Base-by-base conservation (phyloP, 2,329 filamentous ascomycete genomes). In the Cryphonectria nitschkei region DNA sequence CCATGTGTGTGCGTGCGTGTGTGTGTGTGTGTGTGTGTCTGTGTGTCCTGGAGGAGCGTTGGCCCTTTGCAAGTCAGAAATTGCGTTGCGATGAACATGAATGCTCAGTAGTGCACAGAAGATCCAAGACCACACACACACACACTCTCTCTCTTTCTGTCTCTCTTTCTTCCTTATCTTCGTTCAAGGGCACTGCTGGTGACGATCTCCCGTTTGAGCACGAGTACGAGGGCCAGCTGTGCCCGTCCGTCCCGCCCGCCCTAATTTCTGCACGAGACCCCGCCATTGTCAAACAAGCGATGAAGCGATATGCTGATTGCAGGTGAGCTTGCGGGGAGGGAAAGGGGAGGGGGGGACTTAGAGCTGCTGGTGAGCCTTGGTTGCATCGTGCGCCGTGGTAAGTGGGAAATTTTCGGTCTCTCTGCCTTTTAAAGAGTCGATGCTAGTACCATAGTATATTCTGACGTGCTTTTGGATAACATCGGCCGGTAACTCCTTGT, bases 231-330 rank as follows among this genome's bases (percentile, higher is more conserved):
- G 54, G 54, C 54, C 54, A 32, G 54, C 29, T 32, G 54, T 58
- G 54, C 11, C 14, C 26, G n/a, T 19, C 58, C 32, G 16, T 19
- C 56, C 56, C 14, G 43, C 22, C 32, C 58, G 32, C n/a, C 22
- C 22, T 58, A 58, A n/a, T 22, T 2, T 34, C 19, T n/a, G 19
- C 62, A 43, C 43, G 39, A 64, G 26, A 43, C 50, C 56, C 63
- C 41, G 50, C 68, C 63, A 61, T 26, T 58, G 54, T 67, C 64
- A 70, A 62, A 70, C 68, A 62, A n/a, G 41, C 29, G 43, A 50
- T 29, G 56, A 58, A 43, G 50, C 68, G 29, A 63, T 64, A 63
- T 54, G 60, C 41, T 66, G 64, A 70, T 70, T 69, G 68, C 63
- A 70, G 68, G 68, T 34, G 43, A 50, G 63, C 62, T 14, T 61